Evolutionary conservation across 257 asterid genomes (phyloP).

Genomic region (Solanum chiquidenum): DNA sequence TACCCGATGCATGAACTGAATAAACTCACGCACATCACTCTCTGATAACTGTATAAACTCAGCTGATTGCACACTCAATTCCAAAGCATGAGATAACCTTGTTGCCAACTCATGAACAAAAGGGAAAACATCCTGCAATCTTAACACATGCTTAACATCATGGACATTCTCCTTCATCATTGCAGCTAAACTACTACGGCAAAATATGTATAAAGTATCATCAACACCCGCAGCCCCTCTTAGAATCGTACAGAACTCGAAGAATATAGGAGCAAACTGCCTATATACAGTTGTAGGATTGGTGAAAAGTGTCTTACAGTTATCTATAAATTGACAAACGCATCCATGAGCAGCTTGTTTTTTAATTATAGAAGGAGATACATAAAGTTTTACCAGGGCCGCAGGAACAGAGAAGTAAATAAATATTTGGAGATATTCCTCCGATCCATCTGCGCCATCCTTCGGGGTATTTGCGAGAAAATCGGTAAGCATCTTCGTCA

Average conservation of each 20-base stretch:
- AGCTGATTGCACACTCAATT: slow-evolving; percentile 3
- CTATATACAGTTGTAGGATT: background rate
- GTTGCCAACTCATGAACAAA: slow-evolving; percentile 47
- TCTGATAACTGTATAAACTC: slow-evolving; percentile 11
- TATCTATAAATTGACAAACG: slow-evolving; percentile 31
- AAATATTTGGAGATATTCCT: slow-evolving; percentile 46
- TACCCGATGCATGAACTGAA: slow-evolving; percentile 27
- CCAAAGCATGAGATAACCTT: slow-evolving; percentile 28
- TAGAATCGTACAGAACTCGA: background rate
- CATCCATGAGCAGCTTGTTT: slow-evolving; percentile 38
- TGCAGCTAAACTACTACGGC: slow-evolving; percentile 28
- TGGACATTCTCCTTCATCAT: background rate
- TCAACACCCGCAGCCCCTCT: background rate
- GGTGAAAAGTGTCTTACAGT: slow-evolving; percentile 21
- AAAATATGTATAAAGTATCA: slow-evolving; percentile 23
- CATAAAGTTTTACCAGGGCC: slow-evolving; percentile 58
- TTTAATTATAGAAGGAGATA: slow-evolving; percentile 28
- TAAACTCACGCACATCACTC: slow-evolving; percentile 39
- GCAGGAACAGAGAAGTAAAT: slow-evolving; percentile 44
- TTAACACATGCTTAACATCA: slow-evolving; percentile 5
- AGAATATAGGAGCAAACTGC: slow-evolving; percentile 11
- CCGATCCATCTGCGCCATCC: slow-evolving; percentile 8
- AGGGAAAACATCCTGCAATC: slow-evolving; percentile 42
- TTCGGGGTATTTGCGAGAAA: background rate
- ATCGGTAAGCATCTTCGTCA: background rate